Conservation (phyloP, 805 yeast genomes). For the Kuraishia capsulata region DNA sequence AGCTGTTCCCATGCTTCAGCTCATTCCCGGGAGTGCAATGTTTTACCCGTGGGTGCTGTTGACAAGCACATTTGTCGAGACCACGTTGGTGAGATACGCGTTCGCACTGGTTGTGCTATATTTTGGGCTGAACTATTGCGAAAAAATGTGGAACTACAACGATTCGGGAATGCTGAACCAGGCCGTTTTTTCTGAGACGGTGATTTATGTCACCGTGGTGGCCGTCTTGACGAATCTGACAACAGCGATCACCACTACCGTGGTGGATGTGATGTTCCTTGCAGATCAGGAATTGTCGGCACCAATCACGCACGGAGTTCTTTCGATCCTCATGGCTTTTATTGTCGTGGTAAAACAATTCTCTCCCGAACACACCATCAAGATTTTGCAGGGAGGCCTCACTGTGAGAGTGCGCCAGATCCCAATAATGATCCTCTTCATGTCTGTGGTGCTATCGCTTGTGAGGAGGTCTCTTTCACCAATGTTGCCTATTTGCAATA, state of each 20-base stretch:
- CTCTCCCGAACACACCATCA: slow-evolving; percentile 48
- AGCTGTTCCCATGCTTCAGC: slow-evolving; percentile 48
- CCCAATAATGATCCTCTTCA: slow-evolving; percentile 36
- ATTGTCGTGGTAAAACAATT: slow-evolving; percentile 48
- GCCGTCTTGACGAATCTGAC: slow-evolving; percentile 48
- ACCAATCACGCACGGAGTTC: slow-evolving; percentile 44
- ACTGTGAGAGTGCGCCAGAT: slow-evolving; percentile 49
- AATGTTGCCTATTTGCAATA: slow-evolving; percentile 42
- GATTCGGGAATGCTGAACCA: slow-evolving; percentile 4
- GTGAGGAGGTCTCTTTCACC: slow-evolving; percentile 32
- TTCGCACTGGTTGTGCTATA: slow-evolving; percentile 27
- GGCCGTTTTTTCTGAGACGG: slow-evolving; percentile 27
- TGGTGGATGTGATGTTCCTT: slow-evolving; percentile 25
- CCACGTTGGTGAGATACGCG: slow-evolving; percentile 34
- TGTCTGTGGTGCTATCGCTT: slow-evolving; percentile 19
- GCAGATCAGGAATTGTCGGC: slow-evolving; percentile 27
- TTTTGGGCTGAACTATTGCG: slow-evolving; percentile 35
- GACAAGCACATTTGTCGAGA: slow-evolving; percentile 59
- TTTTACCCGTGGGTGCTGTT: slow-evolving; percentile 57
- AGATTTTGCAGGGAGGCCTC: slow-evolving; percentile 26
- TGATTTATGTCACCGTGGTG: slow-evolving; percentile 40
- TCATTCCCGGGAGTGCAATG: slow-evolving; percentile 50
- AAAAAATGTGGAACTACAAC: slow-evolving; percentile 35
- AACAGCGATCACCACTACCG: slow-evolving; percentile 31
- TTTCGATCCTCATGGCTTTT: slow-evolving; percentile 41